phyloP scores from a whole-genome alignment of 352 stramenopile genomes.

The Globisporangium abappressorium region DNA sequence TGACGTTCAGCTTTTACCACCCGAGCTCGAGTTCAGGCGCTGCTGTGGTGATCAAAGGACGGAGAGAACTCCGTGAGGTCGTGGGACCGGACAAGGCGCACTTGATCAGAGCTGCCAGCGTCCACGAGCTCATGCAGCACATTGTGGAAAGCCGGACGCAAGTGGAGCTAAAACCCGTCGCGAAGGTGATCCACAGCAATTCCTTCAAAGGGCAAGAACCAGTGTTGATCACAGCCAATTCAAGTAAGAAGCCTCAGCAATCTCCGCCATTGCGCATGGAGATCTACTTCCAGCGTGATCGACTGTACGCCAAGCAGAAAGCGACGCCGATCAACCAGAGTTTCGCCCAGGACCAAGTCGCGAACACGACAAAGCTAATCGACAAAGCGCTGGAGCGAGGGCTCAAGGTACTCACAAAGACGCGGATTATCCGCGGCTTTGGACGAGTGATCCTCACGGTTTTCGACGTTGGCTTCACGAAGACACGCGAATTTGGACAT shows the following conservation, averaged over 20 bases:
- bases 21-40: conserved; percentile 34
- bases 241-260: neutral
- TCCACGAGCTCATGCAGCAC: conserved; percentile 50
- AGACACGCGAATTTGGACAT: neutral
- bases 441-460: conserved; percentile 59
- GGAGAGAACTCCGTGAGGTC: conserved; percentile 52
- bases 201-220: conserved; percentile 13
- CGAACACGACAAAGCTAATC: conserved; percentile 61
- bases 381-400: conserved; percentile 44
- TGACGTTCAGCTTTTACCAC: conserved; percentile 62
- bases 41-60: conserved; percentile 30
- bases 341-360: conserved; percentile 25
- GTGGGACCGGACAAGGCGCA: conserved; percentile 47
- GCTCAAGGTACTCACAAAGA: conserved; percentile 55
- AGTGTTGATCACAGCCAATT: neutral
- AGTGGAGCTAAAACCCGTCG: conserved; percentile 15
- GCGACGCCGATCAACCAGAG: conserved; percentile 44
- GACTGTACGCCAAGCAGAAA: conserved; percentile 69
- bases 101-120: conserved; percentile 36
- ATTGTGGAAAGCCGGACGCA: conserved; percentile 49
- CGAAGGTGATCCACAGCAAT: conserved; percentile 13
- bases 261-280: conserved; percentile 15
- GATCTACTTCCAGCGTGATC: conserved; percentile 51
- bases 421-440: conserved; percentile 30
- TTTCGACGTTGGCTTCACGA: conserved; percentile 42